These are phyloP conservation scores for Sporothrix sp. DNA, from an alignment of 2,329 filamentous ascomycete genomes.

Conservation along the genomic window DNA sequence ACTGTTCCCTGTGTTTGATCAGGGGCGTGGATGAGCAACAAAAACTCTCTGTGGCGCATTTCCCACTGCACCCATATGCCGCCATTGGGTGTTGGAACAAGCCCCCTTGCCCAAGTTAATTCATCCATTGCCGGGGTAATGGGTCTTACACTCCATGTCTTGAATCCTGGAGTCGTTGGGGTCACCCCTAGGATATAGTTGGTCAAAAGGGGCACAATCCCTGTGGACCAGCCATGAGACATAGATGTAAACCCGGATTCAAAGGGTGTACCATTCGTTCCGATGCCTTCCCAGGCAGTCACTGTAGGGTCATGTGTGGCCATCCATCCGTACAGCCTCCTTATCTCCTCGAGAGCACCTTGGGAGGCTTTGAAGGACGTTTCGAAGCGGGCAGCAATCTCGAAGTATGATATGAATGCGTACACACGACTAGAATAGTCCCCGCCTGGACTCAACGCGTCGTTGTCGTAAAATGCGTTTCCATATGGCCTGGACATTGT, in stretches of 20 bases:
- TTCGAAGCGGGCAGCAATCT: constrained; percentile 38
- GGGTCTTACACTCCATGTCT: constrained; percentile 32
- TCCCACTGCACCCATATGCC: constrained; percentile 32
- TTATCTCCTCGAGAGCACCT: constrained; percentile 32
- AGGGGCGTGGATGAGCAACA: constrained; percentile 26
- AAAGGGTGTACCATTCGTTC: constrained; percentile 32
- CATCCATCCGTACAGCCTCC: constrained; percentile 43
- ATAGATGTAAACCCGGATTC: constrained; percentile 38
- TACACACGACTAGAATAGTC: constrained; percentile 39
- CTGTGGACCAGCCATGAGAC: constrained; percentile 43
- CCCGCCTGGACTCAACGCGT: constrained; percentile 23
- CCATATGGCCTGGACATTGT: constrained; percentile 33
- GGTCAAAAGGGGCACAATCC: constrained; percentile 37
- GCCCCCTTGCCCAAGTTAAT: constrained; percentile 34
- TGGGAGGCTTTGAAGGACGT: constrained; percentile 10
- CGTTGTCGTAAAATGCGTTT: constrained; percentile 43
- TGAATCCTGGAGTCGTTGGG: constrained; percentile 35
- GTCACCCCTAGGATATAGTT: constrained; percentile 38
- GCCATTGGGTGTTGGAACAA: constrained; percentile 33
- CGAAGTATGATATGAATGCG: constrained; percentile 44
- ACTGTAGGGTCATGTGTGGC: constrained; percentile 33
- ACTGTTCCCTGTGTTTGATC: constrained; percentile 23
- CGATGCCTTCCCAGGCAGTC: constrained; percentile 45
- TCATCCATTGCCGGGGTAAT: constrained; percentile 23
- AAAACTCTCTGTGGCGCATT: constrained; percentile 15